Evolutionary conservation across 148 eudicot species (phyloP), one percentile per base, ranked within the genome.

Genomic region (Diospyros kaki): DNA sequence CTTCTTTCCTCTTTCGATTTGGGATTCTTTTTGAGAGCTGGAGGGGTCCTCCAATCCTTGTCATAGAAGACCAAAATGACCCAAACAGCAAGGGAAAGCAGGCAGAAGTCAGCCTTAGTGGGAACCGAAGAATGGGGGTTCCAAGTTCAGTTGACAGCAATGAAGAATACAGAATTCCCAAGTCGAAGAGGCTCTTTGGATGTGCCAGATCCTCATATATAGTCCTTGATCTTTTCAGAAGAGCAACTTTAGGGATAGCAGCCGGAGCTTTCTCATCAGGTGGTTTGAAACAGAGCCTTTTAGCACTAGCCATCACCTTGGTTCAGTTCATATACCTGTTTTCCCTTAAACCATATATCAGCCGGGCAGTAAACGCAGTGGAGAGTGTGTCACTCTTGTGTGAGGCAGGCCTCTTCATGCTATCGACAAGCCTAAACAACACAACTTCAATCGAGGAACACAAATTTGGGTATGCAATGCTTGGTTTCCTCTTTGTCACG

Each of bases 11-110:
- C 38, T 52, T 61, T 14, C 60, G 77, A 42, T 74, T 74, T 4
- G 77, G 77, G 51, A 64, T 74, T 64, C 70, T 74, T 42, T 74
- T 74, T 5, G 77, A 74, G 77, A 74, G 43, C 70, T 43, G 71
- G 17, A 74, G 51, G 41, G 77, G 77, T 11, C 70, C 77, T 44
- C 77, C 77, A 1, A 6, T 54, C 38, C 65, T 74, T 2, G 71
- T 65, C 42, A 64, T 56, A 17, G 52, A 9, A 74, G 77, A 74
- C 7, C 73, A 70, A 56, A 70, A 70, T n/a, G 73, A 70, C 51
- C 51, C 73, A 14, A 70, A 41, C 51, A 70, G 41, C 73, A 42
- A 54, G 50, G 9, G 62, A 28, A 55, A 70, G 51, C 56, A 63
- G 62, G 42, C 62, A 14, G 73, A 55, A 70, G 56, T 62, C 56